Conservation (phyloP, 23 red algal genomes). For the Agarophyton chilense region DNA sequence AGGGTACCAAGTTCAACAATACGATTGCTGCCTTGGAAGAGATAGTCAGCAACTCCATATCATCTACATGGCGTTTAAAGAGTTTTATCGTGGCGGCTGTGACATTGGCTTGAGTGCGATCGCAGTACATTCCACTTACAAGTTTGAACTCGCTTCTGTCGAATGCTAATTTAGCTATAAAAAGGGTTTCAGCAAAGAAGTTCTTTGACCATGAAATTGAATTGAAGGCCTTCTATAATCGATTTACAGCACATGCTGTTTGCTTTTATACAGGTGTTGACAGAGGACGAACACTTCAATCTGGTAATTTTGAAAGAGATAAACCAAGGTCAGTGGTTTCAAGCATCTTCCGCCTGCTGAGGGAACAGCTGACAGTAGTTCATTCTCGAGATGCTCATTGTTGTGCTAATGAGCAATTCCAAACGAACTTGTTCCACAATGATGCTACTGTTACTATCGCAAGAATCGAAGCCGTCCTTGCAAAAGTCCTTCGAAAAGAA, state of each 20-base stretch:
- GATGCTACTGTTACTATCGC: conserved; percentile 3
- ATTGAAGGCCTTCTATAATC: conserved; percentile 59
- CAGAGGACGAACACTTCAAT: background rate
- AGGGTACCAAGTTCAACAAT: background rate
- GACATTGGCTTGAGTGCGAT: conserved; percentile 20
- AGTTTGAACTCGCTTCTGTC: conserved; percentile 35
- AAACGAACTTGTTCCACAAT: background rate
- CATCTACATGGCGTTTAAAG: conserved; percentile 39
- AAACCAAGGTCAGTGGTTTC: conserved; percentile 14
- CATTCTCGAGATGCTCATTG: conserved; percentile 53
- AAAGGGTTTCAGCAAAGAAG: conserved; percentile 34
- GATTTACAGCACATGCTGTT: conserved; percentile 38
- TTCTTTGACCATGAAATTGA: conserved; percentile 50
- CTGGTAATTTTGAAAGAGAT: background rate
- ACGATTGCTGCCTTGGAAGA: conserved; percentile 28
- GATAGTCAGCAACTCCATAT: conserved; percentile 48
- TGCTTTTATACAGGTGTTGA: background rate
- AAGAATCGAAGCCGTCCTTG: background rate
- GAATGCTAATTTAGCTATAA: conserved; percentile 52
- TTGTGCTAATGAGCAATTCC: conserved; percentile 15
- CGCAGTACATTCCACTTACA: conserved; percentile 17
- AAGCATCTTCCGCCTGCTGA: conserved; percentile 12
- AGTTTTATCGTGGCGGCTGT: conserved; percentile 45
- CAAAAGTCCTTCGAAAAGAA: background rate
- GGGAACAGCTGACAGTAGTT: conserved; percentile 32